Percentiles rank a stretch among this genome's conserved stretches.
phyloP scores from a whole-genome alignment of 139 green algal genomes.

The Micractinium sp. region DNA sequence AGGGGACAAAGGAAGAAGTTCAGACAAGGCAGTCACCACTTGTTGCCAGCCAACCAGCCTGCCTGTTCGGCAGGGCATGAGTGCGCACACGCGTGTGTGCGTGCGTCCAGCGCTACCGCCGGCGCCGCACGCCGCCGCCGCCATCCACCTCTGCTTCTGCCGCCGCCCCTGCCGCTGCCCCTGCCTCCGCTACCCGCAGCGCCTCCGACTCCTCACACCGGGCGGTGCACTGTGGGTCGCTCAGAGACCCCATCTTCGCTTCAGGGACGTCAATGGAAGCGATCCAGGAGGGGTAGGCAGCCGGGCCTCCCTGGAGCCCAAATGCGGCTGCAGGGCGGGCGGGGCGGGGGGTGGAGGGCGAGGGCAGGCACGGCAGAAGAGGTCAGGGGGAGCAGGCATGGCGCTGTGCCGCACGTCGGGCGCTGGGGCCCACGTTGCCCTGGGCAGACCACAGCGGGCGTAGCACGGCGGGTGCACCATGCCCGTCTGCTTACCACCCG shows the following conservation, averaged over 20 bases:
- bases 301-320: background rate
- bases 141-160: too few species aligned
- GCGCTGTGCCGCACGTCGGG: too few species aligned
- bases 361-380: background rate
- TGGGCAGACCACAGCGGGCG: background rate
- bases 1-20: too few species aligned
- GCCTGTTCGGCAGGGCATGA: too few species aligned
- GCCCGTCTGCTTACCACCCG: too few species aligned
- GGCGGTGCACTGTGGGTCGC: slow-evolving; percentile 16
- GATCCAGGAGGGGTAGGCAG: background rate
- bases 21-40: too few species aligned
- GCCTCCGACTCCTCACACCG: background rate
- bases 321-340: background rate
- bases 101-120: too few species aligned
- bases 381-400: too few species aligned
- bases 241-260: background rate
- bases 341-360: background rate
- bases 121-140: too few species aligned
- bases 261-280: background rate
- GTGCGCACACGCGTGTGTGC: too few species aligned
- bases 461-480: background rate
- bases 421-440: too few species aligned
- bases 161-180: background rate
- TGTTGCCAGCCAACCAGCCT: too few species aligned
- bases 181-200: background rate